phyloP scores from a whole-genome alignment of 1,284 basidiomycete species.

The Fomitopsis pinicola region DNA sequence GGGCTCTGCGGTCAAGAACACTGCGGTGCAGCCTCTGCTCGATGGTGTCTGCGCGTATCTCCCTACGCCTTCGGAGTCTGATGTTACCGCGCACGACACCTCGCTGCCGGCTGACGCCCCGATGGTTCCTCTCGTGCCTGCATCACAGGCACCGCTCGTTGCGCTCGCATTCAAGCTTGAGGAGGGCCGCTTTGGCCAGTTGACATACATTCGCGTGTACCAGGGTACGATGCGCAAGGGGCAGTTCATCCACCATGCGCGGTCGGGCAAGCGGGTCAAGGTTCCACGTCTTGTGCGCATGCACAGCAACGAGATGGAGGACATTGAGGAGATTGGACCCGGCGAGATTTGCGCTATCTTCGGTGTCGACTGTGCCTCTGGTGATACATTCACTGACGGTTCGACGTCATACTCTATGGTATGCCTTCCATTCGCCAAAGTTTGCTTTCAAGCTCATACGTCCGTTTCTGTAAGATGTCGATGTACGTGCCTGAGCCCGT shows the following conservation, averaged over 20 bases:
- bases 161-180: constrained; percentile 98
- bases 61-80: constrained; percentile 83
- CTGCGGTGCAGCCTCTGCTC: constrained; percentile 90
- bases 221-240: constrained; percentile 90
- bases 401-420: constrained; percentile 88
- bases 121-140: constrained; percentile 74
- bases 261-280: constrained; percentile 97
- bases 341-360: constrained; percentile 99
- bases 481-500: constrained; percentile 99
- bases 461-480: constrained; percentile 63
- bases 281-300: constrained; percentile 96
- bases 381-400: constrained; percentile 97
- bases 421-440: constrained; percentile 18
- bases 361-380: constrained; percentile 97
- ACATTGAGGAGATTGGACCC: constrained; percentile 92
- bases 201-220: constrained; percentile 99
- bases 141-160: constrained; percentile 84
- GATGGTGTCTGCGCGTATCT: constrained; percentile 97
- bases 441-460: not conserved
- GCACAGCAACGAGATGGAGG: constrained; percentile 99
- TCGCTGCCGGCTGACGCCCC: constrained; percentile 63
- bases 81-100: constrained; percentile 83
- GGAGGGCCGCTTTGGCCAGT: constrained; percentile 94
- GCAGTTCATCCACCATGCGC: constrained; percentile 85
- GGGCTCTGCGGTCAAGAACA: constrained; percentile 98